Percentiles rank a stretch among this genome's conserved stretches.
Evolutionary conservation across 2,329 filamentous ascomycete genomes (phyloP).

Genomic region (Podosphaera fusca): DNA sequence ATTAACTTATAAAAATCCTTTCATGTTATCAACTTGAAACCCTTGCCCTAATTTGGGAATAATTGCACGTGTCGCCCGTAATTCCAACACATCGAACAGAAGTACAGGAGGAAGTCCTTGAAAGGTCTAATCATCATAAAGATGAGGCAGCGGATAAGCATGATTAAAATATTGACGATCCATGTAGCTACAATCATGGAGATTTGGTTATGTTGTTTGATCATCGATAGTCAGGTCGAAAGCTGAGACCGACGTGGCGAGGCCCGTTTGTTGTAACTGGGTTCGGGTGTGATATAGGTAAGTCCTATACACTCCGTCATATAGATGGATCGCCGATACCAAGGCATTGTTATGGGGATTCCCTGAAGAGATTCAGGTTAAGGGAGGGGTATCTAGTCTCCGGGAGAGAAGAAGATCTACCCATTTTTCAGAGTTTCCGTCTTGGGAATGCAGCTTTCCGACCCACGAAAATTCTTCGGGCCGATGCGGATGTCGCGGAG

Average conservation of each 20-base stretch:
- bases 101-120: too few species aligned
- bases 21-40: too few species aligned
- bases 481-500: background rate
- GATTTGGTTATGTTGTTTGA: background rate
- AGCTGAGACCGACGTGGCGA: background rate
- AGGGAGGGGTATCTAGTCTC: background rate
- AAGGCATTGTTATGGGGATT: background rate
- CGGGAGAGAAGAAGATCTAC: background rate
- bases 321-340: background rate
- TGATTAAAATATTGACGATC: background rate
- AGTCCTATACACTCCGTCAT: background rate
- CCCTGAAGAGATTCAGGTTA: background rate
- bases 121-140: too few species aligned
- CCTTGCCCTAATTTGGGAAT: too few species aligned
- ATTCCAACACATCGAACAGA: too few species aligned
- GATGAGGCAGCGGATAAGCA: too few species aligned
- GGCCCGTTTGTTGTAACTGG: background rate
- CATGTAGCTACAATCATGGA: background rate
- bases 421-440: background rate
- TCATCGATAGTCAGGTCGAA: background rate
- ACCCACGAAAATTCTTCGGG: background rate
- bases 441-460: background rate
- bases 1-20: too few species aligned
- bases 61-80: too few species aligned
- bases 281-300: background rate